These are phyloP conservation scores for Skeletonema tropicum DNA, from an alignment of 108 stramenopile species.

Conservation along the genomic window DNA sequence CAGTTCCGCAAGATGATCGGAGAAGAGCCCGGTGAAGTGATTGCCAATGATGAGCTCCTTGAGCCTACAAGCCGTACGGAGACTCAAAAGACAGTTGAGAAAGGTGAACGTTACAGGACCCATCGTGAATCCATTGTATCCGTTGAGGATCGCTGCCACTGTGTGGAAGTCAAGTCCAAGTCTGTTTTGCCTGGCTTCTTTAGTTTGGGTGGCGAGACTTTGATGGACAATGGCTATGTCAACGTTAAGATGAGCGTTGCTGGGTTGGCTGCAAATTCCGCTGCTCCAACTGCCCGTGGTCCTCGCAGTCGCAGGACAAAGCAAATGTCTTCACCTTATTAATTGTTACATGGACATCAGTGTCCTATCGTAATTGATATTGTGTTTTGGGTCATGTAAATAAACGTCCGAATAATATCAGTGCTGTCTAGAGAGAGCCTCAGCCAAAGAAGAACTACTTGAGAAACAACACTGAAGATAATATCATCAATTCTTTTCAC, in stretches of 20 bases:
- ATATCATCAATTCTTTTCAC: too few relatives aligned
- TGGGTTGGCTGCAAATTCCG: too few relatives aligned
- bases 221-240: conserved; percentile 1
- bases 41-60: conserved; percentile 53
- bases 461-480: too few relatives aligned
- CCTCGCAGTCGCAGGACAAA: neutral
- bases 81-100: conserved; percentile 43
- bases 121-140: conserved; percentile 39
- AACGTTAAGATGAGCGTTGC: too few relatives aligned
- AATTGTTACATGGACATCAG: neutral
- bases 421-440: too few relatives aligned
- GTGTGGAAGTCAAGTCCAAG: neutral
- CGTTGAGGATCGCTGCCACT: neutral
- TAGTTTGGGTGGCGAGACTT: neutral
- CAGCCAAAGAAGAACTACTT: too few relatives aligned
- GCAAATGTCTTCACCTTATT: neutral
- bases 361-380: too few relatives aligned
- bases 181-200: conserved; percentile 1
- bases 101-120: conserved; percentile 48
- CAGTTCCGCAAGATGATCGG: conserved; percentile 49
- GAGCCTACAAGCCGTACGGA: conserved; percentile 39
- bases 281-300: neutral
- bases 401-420: too few relatives aligned
- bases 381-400: too few relatives aligned
- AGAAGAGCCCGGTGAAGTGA: conserved; percentile 59